Conservation (phyloP, 805 yeast species). For the Tetrapisispora namnaoensis region DNA sequence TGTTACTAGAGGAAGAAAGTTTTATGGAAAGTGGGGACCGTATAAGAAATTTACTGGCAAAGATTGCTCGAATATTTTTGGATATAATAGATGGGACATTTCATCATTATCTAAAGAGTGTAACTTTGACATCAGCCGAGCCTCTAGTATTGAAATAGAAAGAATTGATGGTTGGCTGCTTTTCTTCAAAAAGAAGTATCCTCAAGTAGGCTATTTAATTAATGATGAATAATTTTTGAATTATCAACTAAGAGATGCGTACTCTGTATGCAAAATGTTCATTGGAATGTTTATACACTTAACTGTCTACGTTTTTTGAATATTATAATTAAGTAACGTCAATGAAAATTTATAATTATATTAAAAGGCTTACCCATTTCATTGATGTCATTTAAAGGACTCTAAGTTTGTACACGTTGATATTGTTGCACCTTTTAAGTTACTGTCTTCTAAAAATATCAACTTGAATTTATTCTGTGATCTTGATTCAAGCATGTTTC, state of each 20-base stretch:
- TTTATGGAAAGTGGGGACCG: slow-evolving; percentile 21
- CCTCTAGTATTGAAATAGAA: slow-evolving; percentile 6
- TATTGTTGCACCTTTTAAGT: slow-evolving; percentile 22
- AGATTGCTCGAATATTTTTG: slow-evolving; percentile 17
- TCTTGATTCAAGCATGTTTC: slow-evolving; percentile 8
- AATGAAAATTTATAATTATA: no score
- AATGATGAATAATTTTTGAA: not conserved
- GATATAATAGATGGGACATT: slow-evolving; percentile 14
- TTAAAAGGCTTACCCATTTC: not conserved
- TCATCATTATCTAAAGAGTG: slow-evolving; percentile 11
- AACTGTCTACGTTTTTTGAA: not conserved
- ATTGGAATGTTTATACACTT: not conserved
- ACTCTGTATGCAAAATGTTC: not conserved
- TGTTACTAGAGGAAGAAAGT: slow-evolving; percentile 13
- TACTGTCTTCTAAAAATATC: slow-evolving; percentile 18
- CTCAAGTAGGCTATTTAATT: slow-evolving; percentile 12
- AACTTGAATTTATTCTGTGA: slow-evolving; percentile 11
- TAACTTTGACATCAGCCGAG: slow-evolving; percentile 7
- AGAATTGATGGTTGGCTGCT: slow-evolving; percentile 15
- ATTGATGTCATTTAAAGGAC: not conserved
- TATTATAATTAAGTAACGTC: not conserved
- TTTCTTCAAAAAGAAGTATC: slow-evolving; percentile 16
- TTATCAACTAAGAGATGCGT: not conserved
- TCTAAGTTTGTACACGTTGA: slow-evolving; percentile 7
- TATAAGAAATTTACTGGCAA: slow-evolving; percentile 17